Evolutionary conservation across 768 basidiomycete genomes (phyloP).

Genomic region (Tylopilus rubrobrunneus): DNA sequence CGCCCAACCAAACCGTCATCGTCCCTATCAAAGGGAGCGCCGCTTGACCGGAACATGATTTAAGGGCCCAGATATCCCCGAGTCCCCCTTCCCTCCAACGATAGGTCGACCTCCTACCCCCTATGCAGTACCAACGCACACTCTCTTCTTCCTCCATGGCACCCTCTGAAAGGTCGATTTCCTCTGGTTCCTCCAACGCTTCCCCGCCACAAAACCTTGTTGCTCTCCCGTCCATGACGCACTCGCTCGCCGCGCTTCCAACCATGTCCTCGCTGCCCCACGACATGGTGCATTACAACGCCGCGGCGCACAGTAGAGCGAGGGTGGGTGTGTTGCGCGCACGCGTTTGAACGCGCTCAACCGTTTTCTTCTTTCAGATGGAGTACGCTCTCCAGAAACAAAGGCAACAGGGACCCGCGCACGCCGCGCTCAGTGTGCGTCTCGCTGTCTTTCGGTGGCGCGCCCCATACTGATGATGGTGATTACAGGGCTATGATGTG

Average conservation of each 20-base stretch:
- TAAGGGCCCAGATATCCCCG: conserved; percentile 17
- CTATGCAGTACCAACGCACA: conserved; percentile 31
- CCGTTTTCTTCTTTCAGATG: conserved; percentile 20
- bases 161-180: conserved; percentile 30
- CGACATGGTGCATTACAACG: conserved; percentile 32
- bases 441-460: background rate
- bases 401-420: conserved; percentile 25
- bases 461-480: background rate
- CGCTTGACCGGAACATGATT: conserved; percentile 24
- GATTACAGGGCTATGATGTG: conserved; percentile 24
- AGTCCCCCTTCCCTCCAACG: conserved; percentile 7
- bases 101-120: conserved; percentile 12
- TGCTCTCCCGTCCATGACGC: conserved; percentile 31
- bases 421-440: conserved; percentile 26
- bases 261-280: conserved; percentile 29
- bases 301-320: conserved; percentile 28
- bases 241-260: conserved; percentile 30
- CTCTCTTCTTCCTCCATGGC: conserved; percentile 32
- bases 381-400: conserved; percentile 30
- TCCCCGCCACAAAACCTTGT: conserved; percentile 29
- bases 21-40: conserved; percentile 16
- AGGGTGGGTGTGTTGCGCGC: conserved; percentile 14
- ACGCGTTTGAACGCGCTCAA: conserved; percentile 6
- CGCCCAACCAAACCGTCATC: conserved; percentile 24
- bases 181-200: conserved; percentile 29